These are phyloP conservation scores for Dicorynia guianensis DNA, from an alignment of 306 rosid species.

Conservation along the genomic window DNA sequence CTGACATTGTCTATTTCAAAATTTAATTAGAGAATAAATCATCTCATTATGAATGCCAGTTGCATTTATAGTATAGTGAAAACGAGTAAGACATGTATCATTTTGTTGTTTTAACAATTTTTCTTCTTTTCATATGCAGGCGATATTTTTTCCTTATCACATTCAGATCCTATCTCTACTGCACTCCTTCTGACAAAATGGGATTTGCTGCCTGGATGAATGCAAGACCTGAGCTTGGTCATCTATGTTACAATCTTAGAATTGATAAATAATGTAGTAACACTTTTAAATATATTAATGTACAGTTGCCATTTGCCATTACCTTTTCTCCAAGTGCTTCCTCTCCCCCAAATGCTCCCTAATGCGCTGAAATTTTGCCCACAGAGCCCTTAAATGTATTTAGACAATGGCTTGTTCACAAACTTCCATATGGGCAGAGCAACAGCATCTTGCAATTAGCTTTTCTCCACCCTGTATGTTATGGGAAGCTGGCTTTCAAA, in stretches of 20 bases:
- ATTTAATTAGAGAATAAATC: neutral
- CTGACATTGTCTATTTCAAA: neutral
- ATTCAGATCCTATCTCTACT: slow-evolving; percentile 85
- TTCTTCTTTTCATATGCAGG: slow-evolving; percentile 54
- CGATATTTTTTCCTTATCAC: slow-evolving; percentile 84
- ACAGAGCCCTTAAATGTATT: slow-evolving; percentile 15
- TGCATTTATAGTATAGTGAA: neutral
- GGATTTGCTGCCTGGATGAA: slow-evolving; percentile 77
- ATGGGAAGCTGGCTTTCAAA: slow-evolving; percentile 25
- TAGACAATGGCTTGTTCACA: neutral
- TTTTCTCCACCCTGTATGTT: slow-evolving; percentile 23
- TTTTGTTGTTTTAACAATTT: slow-evolving; percentile 32
- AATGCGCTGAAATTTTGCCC: neutral
- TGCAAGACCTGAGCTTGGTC: slow-evolving; percentile 92
- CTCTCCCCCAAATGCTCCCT: neutral
- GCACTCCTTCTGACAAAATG: slow-evolving; percentile 56
- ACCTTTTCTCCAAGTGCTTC: slow-evolving; percentile 11
- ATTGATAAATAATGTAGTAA: slow-evolving; percentile 63
- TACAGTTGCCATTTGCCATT: slow-evolving; percentile 47
- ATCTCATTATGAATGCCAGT: slow-evolving; percentile 8
- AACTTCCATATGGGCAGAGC: slow-evolving; percentile 19
- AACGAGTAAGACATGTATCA: neutral
- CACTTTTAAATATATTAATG: slow-evolving; percentile 41
- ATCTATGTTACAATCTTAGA: slow-evolving; percentile 83
- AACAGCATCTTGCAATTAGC: slow-evolving; percentile 11